These are phyloP conservation scores for Talaromyces amestolkiae DNA, from an alignment of 2,329 filamentous ascomycete species.

Conservation along the genomic window DNA sequence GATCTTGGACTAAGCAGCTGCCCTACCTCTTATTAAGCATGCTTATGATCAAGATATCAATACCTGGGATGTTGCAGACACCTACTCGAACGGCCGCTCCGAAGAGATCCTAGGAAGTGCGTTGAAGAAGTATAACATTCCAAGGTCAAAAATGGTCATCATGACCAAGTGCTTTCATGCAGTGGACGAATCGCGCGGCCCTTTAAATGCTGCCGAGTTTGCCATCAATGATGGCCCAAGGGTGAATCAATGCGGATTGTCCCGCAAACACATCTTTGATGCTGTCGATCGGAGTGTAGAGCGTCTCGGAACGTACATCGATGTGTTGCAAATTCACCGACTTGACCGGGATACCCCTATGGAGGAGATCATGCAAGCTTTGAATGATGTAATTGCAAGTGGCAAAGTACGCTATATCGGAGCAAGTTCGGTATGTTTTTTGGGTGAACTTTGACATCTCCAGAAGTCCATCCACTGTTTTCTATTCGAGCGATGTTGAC, in stretches of 20 bases:
- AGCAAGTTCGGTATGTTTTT: neutral
- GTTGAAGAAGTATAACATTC: neutral
- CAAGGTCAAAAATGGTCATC: neutral
- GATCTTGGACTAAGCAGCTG: neutral
- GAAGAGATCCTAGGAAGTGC: neutral
- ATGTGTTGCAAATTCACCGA: neutral
- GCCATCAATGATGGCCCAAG: no score
- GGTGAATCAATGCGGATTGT: neutral
- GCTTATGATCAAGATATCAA: neutral
- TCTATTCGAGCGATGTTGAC: no score
- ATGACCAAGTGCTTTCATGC: slow-evolving; percentile 21
- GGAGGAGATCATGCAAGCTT: neutral
- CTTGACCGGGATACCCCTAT: neutral
- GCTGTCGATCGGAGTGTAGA: neutral
- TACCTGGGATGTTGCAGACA: neutral
- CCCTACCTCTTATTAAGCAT: neutral
- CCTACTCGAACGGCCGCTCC: neutral
- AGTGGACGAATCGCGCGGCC: no score
- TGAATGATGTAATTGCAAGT: neutral
- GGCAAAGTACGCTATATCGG: neutral
- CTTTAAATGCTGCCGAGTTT: no score
- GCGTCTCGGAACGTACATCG: neutral
- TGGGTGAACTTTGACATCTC: no score
- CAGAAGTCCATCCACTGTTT: no score
- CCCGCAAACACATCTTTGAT: neutral